Evolutionary conservation across 2,329 filamentous ascomycete species (phyloP).

Genomic region (Corniculantispora saksenae): DNA sequence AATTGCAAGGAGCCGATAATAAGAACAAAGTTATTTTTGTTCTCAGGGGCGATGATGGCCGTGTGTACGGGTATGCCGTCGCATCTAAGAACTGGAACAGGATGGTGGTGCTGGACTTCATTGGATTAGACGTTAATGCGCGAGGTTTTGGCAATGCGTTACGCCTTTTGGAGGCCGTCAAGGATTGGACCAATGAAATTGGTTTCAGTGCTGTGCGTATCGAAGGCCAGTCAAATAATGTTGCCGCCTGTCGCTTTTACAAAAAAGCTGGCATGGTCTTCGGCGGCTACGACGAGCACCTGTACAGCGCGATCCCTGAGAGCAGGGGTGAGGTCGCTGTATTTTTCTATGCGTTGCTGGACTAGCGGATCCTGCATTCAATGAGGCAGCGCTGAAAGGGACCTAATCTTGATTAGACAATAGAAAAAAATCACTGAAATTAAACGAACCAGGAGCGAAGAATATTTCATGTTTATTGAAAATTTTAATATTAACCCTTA

Average conservation of each 20-base stretch:
- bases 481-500: no score
- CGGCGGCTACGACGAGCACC: conserved; percentile 24
- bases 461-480: no score
- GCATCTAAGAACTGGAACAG: conserved; percentile 24
- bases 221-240: conserved; percentile 23
- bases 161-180: conserved; percentile 19
- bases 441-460: no score
- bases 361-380: not conserved
- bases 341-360: conserved; percentile 23
- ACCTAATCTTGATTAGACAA: no score
- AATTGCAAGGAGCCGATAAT: conserved; percentile 9
- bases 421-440: no score
- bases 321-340: conserved; percentile 21
- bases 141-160: conserved; percentile 21
- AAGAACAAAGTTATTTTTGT: conserved; percentile 11
- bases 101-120: conserved; percentile 22
- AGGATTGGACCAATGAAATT: conserved; percentile 22
- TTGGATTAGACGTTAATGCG: conserved; percentile 21
- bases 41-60: not conserved
- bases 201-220: conserved; percentile 20
- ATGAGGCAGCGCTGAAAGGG: no score
- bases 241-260: conserved; percentile 23
- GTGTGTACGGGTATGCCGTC: conserved; percentile 20
- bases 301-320: conserved; percentile 20
- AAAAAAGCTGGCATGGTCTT: conserved; percentile 23